Evolutionary conservation across 2,329 filamentous ascomycete species (phyloP), one percentile per base, ranked within the genome.

Genomic region (Fusarium staphyleae): DNA sequence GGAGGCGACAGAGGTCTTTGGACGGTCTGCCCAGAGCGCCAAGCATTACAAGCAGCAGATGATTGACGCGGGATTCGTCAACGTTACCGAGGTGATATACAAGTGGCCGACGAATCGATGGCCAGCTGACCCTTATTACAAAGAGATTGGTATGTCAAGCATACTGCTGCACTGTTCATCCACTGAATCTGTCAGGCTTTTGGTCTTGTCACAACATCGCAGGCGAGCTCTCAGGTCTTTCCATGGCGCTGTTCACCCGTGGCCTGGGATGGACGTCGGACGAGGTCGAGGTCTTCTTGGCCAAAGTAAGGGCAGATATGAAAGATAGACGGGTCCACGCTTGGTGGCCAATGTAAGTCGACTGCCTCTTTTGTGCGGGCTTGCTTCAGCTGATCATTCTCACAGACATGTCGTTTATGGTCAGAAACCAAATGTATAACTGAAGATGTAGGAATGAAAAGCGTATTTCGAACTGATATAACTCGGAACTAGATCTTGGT

Each of bases 61-160:
- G 61, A 68, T 71, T 3, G 78, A 79, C 11, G 81, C 77, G 0
- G 84, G 84, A 1, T 86, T 86, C 56, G 70, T 74, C 36, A 76
- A 84, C 47, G 77, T 86, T 0, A 69, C 69, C 0, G 77, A 83
- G 62, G 69, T 74, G 2, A 62, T 78, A 5, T 79, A 74, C 61
- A 80, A 77, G 65, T 78, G 81, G 70, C 81, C 82, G 1, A 74
- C 74, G 28, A 81, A 79, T 59, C 66, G 72, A 10, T 85, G 82
- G 81, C 77, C 81, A 0, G 78, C 76, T 36, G 77, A 82, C 33
- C 72, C 73, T 5, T 75, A 77, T 19, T 74, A 79, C 42, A 85
- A 84, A 63, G 76, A 83, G 42, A 64, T 83, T 2, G 82, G 81
- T 72, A 59, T 16, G 62, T 41, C 9, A 30, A 4, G 7, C 11